These are phyloP conservation scores for Starmerella kuoi DNA, from an alignment of 805 yeast genomes.

Conservation along the genomic window DNA sequence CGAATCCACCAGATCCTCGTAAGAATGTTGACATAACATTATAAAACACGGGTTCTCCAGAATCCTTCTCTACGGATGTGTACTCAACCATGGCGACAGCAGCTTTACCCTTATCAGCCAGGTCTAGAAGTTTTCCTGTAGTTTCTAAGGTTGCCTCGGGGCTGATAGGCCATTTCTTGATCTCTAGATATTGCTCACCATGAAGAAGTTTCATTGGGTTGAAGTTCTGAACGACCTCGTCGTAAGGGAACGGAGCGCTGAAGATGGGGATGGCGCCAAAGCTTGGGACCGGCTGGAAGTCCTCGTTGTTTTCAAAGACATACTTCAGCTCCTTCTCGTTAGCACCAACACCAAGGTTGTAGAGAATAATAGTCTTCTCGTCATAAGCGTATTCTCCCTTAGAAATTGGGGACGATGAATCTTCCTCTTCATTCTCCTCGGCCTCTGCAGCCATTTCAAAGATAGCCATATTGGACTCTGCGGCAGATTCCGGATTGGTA, in stretches of 20 bases:
- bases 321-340: constrained; percentile 62
- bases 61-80: constrained; percentile 53
- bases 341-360: constrained; percentile 86
- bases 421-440: constrained; percentile 35
- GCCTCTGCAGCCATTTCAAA: constrained; percentile 38
- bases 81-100: constrained; percentile 65
- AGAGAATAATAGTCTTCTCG: constrained; percentile 62
- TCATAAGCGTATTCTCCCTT: constrained; percentile 42
- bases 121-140: constrained; percentile 53
- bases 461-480: constrained; percentile 72
- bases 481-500: constrained; percentile 47
- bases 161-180: constrained; percentile 68
- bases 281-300: constrained; percentile 78
- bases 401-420: constrained; percentile 33
- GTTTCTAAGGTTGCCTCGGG: constrained; percentile 53
- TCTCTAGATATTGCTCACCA: constrained; percentile 85
- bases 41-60: constrained; percentile 60
- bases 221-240: constrained; percentile 59
- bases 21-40: constrained; percentile 78
- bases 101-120: constrained; percentile 75
- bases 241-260: constrained; percentile 48
- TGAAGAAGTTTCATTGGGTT: constrained; percentile 82
- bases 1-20: constrained; percentile 52
- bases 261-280: constrained; percentile 84
- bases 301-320: constrained; percentile 59